Conservation (phyloP, 2,329 filamentous ascomycete species). For the Ramichloridium luteum region DNA sequence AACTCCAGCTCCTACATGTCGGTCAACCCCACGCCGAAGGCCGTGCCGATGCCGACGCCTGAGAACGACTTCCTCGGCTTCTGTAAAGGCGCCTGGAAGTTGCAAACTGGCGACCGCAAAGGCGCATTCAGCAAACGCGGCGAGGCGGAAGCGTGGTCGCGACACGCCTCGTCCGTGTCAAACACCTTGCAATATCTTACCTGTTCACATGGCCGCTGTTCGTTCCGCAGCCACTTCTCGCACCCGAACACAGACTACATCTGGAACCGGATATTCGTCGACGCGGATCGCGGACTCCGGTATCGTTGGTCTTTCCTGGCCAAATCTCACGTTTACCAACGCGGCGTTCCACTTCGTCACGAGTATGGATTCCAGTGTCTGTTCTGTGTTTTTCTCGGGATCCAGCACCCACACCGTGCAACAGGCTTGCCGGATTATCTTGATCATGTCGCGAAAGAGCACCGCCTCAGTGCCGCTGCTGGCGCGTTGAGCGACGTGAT, state of each 20-base stretch:
- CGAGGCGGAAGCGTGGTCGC: conserved; percentile 15
- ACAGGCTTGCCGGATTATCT: conserved; percentile 32
- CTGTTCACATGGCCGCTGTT: conserved; percentile 32
- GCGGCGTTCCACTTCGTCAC: conserved; percentile 18
- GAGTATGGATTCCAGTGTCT: conserved; percentile 32
- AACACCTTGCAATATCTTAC: conserved; percentile 21
- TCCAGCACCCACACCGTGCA: conserved; percentile 27
- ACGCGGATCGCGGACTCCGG: conserved; percentile 25
- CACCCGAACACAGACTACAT: conserved; percentile 17
- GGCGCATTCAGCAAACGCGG: conserved; percentile 20
- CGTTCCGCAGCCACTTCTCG: conserved; percentile 32
- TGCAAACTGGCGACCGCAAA: conserved; percentile 24
- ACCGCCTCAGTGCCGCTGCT: conserved; percentile 26
- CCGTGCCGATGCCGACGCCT: conserved; percentile 18
- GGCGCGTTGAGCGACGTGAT: conserved; percentile 26
- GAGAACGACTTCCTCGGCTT: conserved; percentile 28
- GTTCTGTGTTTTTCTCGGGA: conserved; percentile 33
- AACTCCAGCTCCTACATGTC: conserved; percentile 8
- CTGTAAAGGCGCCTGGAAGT: conserved; percentile 36
- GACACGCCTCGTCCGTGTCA: conserved; percentile 14
- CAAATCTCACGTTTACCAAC: conserved; percentile 33
- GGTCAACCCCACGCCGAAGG: conserved; percentile 2
- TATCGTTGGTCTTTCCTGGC: conserved; percentile 38
- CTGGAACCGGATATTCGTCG: conserved; percentile 17
- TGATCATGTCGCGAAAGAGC: conserved; percentile 29